These are phyloP conservation scores for Platanus orientalis DNA, from an alignment of 164 flowering plant species.

Conservation along the genomic window DNA sequence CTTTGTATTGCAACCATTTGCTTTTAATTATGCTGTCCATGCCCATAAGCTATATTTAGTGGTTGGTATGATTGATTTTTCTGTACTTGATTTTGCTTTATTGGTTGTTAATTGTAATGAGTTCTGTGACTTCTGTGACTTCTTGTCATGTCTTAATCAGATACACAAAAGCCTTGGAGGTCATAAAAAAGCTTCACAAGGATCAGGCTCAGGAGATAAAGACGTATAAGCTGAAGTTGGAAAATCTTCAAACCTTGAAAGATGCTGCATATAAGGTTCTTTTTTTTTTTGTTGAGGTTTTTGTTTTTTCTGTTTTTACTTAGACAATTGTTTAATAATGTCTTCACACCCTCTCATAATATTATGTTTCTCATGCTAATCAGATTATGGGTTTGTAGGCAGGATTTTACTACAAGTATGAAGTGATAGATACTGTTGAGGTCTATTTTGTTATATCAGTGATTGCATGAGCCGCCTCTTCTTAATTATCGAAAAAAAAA, in stretches of 20 bases:
- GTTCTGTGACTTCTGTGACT: not conserved
- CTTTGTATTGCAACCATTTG: too few relatives aligned
- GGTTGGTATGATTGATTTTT: too few relatives aligned
- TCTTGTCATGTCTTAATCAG: slow-evolving; percentile 27
- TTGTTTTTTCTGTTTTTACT: too few relatives aligned
- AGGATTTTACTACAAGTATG: not conserved
- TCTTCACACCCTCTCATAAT: not conserved
- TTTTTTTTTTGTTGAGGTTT: not conserved
- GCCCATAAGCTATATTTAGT: not conserved
- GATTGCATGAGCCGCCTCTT: not conserved
- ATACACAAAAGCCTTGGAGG: slow-evolving; percentile 96
- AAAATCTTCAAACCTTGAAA: slow-evolving; percentile 83
- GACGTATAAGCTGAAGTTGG: slow-evolving; percentile 83
- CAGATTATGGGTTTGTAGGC: not conserved
- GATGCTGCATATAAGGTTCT: slow-evolving; percentile 91
- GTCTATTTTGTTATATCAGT: not conserved
- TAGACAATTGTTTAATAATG: too few relatives aligned
- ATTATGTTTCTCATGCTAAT: not conserved
- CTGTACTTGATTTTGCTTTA: not conserved
- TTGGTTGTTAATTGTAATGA: not conserved
- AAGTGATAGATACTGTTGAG: not conserved
- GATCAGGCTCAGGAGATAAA: slow-evolving; percentile 96
- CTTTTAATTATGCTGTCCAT: too few relatives aligned
- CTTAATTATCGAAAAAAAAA: too few relatives aligned
- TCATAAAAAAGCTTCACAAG: slow-evolving; percentile 96